phyloP scores from a whole-genome alignment of 768 basidiomycete species.

The Agaricus subrufescens region DNA sequence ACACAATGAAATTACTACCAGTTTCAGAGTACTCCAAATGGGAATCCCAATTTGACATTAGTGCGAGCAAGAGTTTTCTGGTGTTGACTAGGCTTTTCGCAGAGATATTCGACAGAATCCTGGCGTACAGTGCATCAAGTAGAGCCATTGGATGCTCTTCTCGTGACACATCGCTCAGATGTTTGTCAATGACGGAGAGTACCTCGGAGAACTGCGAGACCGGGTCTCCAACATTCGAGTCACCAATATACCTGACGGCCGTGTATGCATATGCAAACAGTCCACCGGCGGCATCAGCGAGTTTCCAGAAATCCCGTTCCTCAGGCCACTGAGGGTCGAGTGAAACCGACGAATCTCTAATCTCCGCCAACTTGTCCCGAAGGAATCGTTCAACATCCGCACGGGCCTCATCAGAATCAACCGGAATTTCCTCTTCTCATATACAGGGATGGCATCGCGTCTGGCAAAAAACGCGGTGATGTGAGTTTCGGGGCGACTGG shows the following conservation, averaged over 20 bases:
- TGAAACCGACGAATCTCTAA: background rate
- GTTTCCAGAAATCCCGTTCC: conserved; percentile 3
- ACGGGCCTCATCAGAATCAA: too few relatives aligned
- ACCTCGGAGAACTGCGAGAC: background rate
- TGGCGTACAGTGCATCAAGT: too few relatives aligned
- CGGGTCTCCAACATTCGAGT: background rate
- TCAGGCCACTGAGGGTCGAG: conserved; percentile 14
- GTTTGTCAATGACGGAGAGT: too few relatives aligned
- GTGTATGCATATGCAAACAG: conserved; percentile 22
- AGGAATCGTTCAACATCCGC: conserved; percentile 7
- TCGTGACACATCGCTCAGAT: too few relatives aligned
- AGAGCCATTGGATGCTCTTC: too few relatives aligned
- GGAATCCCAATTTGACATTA: too few relatives aligned
- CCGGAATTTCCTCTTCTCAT: too few relatives aligned
- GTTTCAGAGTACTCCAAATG: too few relatives aligned
- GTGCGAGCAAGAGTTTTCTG: too few relatives aligned
- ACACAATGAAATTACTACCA: too few relatives aligned
- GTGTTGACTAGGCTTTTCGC: too few relatives aligned
- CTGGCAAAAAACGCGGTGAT: conserved; percentile 12
- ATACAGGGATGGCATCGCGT: background rate
- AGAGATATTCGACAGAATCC: too few relatives aligned
- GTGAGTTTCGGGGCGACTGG: conserved; percentile 20
- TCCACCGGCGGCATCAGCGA: conserved; percentile 17
- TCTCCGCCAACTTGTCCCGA: background rate
- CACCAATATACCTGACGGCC: conserved; percentile 17